Base-by-base conservation (phyloP, 495 filamentous ascomycete species). In the Neurospora terricola region DNA sequence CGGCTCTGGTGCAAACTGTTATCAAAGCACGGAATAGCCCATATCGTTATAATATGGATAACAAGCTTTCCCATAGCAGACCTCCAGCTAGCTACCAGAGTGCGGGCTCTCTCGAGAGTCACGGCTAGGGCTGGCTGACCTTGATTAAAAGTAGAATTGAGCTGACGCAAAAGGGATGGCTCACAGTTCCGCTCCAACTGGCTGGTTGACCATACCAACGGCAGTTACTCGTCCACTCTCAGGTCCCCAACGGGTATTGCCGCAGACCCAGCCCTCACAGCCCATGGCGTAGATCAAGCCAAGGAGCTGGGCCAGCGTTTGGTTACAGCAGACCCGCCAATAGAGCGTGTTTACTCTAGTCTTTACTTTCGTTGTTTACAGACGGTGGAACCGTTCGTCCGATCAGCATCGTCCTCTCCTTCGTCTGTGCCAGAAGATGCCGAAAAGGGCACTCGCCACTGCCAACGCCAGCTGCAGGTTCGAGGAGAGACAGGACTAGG, bases 291-390 rank as follows among this genome's bases (percentile, higher is more conserved):
- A 34, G 85, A 87, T 14, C 96, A 99, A 82, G 87, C 93, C n/a
- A 84, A 89, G 66, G 90, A 98, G 80, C 88, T 98, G 37, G 92
- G 88, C 11, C 81, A 81, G 5, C 86, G 93, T 66, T 82, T 98
- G 34, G 59, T 80, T n/a, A 79, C 80, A 5, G 78, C 91, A 5
- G 79, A 90, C 30, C 91, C 93, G 12, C 87, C 90, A 40, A 85
- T 92, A 70, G 91, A 94, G 34, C 86, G 88, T 71, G 83, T 98
- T 76, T 98, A 97, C 84, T 90, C 87, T 16, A 93, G 90, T 74
- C 93, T 94, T 16, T 98, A 94, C 78, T 98, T 97, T 81, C 89
- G 96, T 71, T 99, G 96, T 80, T 83, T 98, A 23, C 93, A 98
- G 81, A 98, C 96, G 0, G 87, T 98, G 54, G 82, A 83, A 43